Conservation (phyloP, 1,284 basidiomycete genomes). For the Prillingera fragicola region DNA sequence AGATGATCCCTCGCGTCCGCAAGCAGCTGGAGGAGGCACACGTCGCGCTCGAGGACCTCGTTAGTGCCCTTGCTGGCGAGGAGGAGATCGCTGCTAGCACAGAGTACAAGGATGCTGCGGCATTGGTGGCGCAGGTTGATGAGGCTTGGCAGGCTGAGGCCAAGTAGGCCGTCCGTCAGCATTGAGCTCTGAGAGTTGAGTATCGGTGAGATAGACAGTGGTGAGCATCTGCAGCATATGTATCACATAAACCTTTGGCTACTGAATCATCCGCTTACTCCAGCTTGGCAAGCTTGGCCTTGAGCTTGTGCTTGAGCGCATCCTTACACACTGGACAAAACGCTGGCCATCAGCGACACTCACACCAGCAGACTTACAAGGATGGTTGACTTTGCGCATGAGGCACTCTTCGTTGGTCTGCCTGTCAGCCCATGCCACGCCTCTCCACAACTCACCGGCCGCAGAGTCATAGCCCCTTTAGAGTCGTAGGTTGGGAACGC, state of each 20-base stretch:
- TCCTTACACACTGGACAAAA: constrained; percentile 73
- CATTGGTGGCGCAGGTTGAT: constrained; percentile 24
- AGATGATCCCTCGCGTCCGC: constrained; percentile 68
- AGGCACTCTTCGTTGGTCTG: constrained; percentile 73
- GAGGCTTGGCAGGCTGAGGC: constrained; percentile 15
- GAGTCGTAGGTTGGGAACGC: constrained; percentile 63
- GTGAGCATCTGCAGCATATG: no score
- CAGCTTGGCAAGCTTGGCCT: constrained; percentile 18
- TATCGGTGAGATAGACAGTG: no score
- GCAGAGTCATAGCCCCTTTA: constrained; percentile 32
- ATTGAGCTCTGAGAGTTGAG: no score
- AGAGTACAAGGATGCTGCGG: constrained; percentile 27
- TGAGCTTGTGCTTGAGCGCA: constrained; percentile 50
- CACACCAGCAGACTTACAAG: constrained; percentile 21
- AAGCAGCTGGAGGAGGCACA: constrained; percentile 59
- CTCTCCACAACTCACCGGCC: constrained; percentile 30
- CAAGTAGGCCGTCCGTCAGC: background rate
- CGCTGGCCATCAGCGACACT: constrained; percentile 44
- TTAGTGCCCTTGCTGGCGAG: constrained; percentile 48
- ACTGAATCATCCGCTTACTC: no score
- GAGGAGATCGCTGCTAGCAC: constrained; percentile 15
- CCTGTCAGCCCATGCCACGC: background rate
- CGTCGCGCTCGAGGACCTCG: constrained; percentile 61
- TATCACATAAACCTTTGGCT: no score
- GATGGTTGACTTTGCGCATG: constrained; percentile 63